phyloP scores from a whole-genome alignment of 192 early-diverging fungal genomes.

The Backusella macrospora region DNA sequence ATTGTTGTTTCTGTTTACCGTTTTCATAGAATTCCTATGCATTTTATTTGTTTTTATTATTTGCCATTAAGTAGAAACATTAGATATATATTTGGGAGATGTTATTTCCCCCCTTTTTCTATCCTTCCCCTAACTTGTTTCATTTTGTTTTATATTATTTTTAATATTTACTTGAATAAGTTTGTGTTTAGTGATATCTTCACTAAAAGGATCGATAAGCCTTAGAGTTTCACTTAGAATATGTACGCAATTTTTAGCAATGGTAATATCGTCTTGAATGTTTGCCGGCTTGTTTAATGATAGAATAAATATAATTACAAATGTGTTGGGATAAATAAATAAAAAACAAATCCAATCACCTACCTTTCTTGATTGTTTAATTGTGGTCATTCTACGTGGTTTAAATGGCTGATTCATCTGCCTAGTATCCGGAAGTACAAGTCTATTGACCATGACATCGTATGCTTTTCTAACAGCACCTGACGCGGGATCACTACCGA shows the following conservation, averaged over 20 bases:
- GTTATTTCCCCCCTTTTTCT: neutral
- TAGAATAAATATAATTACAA: neutral
- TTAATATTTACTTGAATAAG: conserved; percentile 47
- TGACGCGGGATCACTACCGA: conserved; percentile 28
- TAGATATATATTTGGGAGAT: neutral
- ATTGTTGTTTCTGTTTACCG: conserved; percentile 46
- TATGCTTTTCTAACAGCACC: conserved; percentile 29
- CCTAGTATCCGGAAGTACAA: neutral
- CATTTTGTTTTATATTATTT: neutral
- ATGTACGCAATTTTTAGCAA: conserved; percentile 56
- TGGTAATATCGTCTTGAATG: conserved; percentile 49
- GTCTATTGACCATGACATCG: conserved; percentile 20
- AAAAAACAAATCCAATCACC: neutral
- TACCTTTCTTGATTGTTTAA: neutral
- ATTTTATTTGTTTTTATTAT: neutral
- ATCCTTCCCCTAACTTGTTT: neutral
- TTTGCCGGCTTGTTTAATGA: conserved; percentile 21
- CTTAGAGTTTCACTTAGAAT: conserved; percentile 53
- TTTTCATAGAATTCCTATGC: conserved; percentile 59
- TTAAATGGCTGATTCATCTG: neutral
- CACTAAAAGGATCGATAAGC: conserved; percentile 53
- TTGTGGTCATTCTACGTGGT: neutral
- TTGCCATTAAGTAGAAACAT: conserved; percentile 11
- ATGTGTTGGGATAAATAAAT: neutral
- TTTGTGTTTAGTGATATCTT: conserved; percentile 58